Conservation (phyloP, 139 green algal species). For the Dunaliella primolecta region DNA sequence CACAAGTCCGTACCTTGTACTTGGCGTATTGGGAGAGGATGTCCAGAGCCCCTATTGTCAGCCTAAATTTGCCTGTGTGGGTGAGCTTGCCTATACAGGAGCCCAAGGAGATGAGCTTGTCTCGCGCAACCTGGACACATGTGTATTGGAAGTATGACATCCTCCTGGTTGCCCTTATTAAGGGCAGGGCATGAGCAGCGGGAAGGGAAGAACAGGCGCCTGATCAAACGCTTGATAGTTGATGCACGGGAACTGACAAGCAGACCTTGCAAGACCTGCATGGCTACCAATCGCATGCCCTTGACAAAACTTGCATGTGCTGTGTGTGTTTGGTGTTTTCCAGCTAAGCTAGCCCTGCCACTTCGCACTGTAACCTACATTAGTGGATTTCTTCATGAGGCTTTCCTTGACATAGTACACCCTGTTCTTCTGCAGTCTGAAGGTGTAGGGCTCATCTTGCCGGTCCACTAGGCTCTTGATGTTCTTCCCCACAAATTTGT, state of each 20-base stretch:
- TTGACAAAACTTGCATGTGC: no score
- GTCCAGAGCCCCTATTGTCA: slow-evolving; percentile 91
- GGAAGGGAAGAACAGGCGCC: neutral
- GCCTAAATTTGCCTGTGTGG: slow-evolving; percentile 90
- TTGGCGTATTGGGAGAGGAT: slow-evolving; percentile 88
- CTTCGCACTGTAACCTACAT: no score
- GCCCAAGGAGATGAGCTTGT: slow-evolving; percentile 91
- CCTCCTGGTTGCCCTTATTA: no score
- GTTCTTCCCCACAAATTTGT: slow-evolving; percentile 97
- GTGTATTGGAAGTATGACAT: no score
- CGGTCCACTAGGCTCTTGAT: slow-evolving; percentile 89
- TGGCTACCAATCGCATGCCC: no score
- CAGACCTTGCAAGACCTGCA: no score
- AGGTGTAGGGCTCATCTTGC: slow-evolving; percentile 75
- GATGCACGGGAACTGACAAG: no score
- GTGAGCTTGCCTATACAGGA: slow-evolving; percentile 95
- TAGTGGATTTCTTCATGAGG: slow-evolving; percentile 86
- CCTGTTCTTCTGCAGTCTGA: slow-evolving; percentile 89
- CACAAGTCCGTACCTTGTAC: slow-evolving; percentile 89
- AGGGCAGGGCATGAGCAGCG: no score
- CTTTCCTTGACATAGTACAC: slow-evolving; percentile 97
- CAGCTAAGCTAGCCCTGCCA: no score
- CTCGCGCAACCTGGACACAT: slow-evolving; percentile 77
- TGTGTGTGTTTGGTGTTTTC: no score
- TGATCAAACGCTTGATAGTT: neutral